Conservation (phyloP, 192 early-diverging fungal genomes). For the Rhizophlyctis rosea region DNA sequence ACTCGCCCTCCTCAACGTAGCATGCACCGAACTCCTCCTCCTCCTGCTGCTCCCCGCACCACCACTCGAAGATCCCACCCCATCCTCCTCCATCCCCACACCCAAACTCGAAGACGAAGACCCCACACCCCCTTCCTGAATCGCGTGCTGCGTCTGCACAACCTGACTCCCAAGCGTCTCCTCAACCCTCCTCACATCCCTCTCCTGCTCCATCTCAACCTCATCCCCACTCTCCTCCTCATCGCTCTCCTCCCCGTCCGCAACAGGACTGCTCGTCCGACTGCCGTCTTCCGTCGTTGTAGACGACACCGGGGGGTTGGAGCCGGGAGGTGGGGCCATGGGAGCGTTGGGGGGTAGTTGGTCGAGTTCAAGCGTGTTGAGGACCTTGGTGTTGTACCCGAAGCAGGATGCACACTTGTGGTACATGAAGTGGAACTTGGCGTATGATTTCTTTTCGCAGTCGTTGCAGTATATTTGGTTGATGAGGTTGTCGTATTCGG, state of each 20-base stretch:
- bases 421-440: constrained; percentile 94
- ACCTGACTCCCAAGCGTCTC: background rate
- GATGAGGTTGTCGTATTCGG: constrained; percentile 74
- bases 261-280: background rate
- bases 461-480: constrained; percentile 92
- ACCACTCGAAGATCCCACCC: no score
- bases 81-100: background rate
- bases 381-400: constrained; percentile 89
- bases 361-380: constrained; percentile 52
- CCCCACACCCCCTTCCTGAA: no score
- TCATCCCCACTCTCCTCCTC: background rate
- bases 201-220: background rate
- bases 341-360: background rate
- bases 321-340: background rate
- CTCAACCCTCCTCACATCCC: background rate
- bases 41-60: background rate
- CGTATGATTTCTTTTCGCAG: constrained; percentile 79
- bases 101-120: no score
- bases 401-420: constrained; percentile 86
- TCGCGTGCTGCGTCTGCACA: background rate
- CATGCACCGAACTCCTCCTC: constrained; percentile 2
- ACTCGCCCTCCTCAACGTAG: constrained; percentile 16
- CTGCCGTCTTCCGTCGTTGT: background rate
- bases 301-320: no score
- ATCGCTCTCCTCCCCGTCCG: background rate